Conservation (phyloP, 2,329 filamentous ascomycete genomes). For the Simplicillium sp. region DNA sequence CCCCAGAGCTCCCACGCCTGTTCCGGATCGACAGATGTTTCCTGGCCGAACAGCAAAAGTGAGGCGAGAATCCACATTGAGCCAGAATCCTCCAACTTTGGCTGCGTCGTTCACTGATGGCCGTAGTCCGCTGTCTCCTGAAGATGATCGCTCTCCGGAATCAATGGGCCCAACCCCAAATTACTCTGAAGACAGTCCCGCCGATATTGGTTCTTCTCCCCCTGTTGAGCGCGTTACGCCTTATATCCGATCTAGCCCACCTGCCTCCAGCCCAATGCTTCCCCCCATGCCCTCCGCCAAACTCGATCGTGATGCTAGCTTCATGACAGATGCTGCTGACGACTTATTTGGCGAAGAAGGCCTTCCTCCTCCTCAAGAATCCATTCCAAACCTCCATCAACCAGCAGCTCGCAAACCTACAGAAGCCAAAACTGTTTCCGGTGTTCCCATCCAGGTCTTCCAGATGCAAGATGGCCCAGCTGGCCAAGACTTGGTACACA, state of each 20-base stretch:
- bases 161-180: conserved; percentile 42
- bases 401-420: conserved; percentile 11
- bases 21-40: conserved; percentile 44
- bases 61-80: conserved; percentile 51
- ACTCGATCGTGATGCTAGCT: conserved; percentile 64
- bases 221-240: conserved; percentile 59
- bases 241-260: conserved; percentile 49
- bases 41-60: conserved; percentile 26
- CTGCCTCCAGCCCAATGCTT: conserved; percentile 71
- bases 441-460: conserved; percentile 34
- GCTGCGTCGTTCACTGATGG: conserved; percentile 31
- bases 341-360: conserved; percentile 57
- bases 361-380: conserved; percentile 28
- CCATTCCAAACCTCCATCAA: conserved; percentile 12
- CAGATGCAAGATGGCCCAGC: conserved; percentile 24
- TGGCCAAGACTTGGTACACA: conserved; percentile 24
- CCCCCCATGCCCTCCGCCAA: conserved; percentile 53
- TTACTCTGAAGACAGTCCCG: conserved; percentile 58
- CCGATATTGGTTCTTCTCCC: conserved; percentile 82
- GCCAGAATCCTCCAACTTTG: conserved; percentile 39
- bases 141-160: conserved; percentile 45
- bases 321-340: conserved; percentile 72
- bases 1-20: conserved; percentile 69
- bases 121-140: conserved; percentile 30
- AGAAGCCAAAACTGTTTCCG: conserved; percentile 23